Evolutionary conservation across 192 early-diverging fungal species (phyloP), one percentile per base, ranked within the genome.

Genomic region (Phycomyces nitens): DNA sequence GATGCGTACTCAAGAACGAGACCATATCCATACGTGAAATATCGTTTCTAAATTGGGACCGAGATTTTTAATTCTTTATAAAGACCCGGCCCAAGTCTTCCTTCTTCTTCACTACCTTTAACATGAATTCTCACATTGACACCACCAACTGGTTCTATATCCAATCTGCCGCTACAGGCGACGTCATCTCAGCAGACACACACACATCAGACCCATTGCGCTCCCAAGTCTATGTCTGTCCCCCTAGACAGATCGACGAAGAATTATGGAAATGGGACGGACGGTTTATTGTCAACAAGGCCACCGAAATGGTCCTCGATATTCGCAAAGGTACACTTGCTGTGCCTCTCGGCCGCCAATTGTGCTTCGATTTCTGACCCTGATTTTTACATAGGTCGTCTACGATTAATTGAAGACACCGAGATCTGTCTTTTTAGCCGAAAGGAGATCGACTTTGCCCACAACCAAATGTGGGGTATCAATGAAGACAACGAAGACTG

Each of bases 401-500:
- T 74, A 10, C 56, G 72, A 38, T 50, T 74, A 27, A 74, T 74
- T n/a, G 62, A 74, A 57, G 72, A 74, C 24, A 74, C 72, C 15
- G 72, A 74, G 50, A 60, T 74, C 23, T 68, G 66, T 16, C 21
- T 69, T n/a, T 57, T 56, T 26, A 38, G n/a, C 21, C 22, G 27
- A 10, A 74, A 74, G 47, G 34, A 51, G 20, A 22, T n/a, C n/a
- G 40, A 56, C 5, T 34, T 69, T 14, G 67, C 67, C 16, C 55
- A 44, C 21, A 69, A 65, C 23, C 72, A 74, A 34, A 22, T 53
- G 56, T 74, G 72, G 72, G 67, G 29, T 22, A 29, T 43, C 44
- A 63, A 55, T 6, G 42, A 7, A 65, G 66, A 58, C 24, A 58
- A 50, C 10, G 51, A 24, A 49, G 58, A 68, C 27, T 26, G 29